phyloP scores from a whole-genome alignment of 441 rosid species.

The Erysimum cheiri region DNA sequence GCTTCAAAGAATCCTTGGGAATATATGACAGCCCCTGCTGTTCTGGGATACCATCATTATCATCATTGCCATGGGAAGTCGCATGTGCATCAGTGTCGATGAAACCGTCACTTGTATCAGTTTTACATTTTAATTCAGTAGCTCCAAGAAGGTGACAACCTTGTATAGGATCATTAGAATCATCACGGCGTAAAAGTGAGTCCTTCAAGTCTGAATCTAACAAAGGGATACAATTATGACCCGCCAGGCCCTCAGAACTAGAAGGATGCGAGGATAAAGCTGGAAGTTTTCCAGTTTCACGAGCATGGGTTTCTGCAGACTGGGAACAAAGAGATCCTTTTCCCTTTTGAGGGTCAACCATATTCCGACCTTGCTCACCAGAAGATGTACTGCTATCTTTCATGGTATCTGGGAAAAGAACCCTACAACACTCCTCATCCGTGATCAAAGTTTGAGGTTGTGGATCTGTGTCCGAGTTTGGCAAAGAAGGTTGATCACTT shows the following conservation, averaged over 20 bases:
- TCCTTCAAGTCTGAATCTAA: slow-evolving; percentile 51
- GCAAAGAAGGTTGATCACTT: slow-evolving; percentile 52
- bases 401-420: slow-evolving; percentile 67
- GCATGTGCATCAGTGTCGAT: slow-evolving; percentile 52
- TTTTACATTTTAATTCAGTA: slow-evolving; percentile 54
- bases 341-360: slow-evolving; percentile 49
- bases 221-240: slow-evolving; percentile 19
- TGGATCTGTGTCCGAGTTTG: slow-evolving; percentile 48
- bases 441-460: slow-evolving; percentile 67
- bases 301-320: slow-evolving; percentile 50
- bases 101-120: slow-evolving; percentile 52
- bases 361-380: slow-evolving; percentile 49
- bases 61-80: slow-evolving; percentile 56
- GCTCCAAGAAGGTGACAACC: slow-evolving; percentile 50
- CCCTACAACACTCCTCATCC: slow-evolving; percentile 90
- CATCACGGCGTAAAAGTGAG: slow-evolving; percentile 47
- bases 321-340: slow-evolving; percentile 47
- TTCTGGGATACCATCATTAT: slow-evolving; percentile 41
- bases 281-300: slow-evolving; percentile 50
- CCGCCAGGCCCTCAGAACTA: slow-evolving; percentile 48
- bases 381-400: slow-evolving; percentile 51
- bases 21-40: slow-evolving; percentile 59
- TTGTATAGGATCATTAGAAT: slow-evolving; percentile 49
- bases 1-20: slow-evolving; percentile 59
- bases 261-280: slow-evolving; percentile 54